These are phyloP conservation scores for Phytophthora citricola DNA, from an alignment of 352 stramenopile species.

Conservation along the genomic window DNA sequence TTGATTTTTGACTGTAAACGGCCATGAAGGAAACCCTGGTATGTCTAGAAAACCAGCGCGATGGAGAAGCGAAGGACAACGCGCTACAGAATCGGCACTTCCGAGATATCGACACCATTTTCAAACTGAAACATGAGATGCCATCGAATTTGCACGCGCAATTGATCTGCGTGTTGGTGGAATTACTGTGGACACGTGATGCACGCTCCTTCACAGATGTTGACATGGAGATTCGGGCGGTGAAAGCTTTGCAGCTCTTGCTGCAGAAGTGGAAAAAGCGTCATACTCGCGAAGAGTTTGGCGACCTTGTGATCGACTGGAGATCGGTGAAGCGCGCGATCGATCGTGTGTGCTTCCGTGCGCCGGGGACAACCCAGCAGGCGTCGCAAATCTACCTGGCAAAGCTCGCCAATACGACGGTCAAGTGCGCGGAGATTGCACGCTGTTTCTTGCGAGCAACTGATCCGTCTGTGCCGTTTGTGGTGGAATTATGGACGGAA, in stretches of 20 bases:
- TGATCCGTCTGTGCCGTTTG: conserved; percentile 36
- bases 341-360: conserved; percentile 61
- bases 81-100: conserved; percentile 70
- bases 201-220: conserved; percentile 54
- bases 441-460: conserved; percentile 50
- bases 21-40: conserved; percentile 44
- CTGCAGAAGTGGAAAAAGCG: conserved; percentile 65
- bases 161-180: conserved; percentile 56
- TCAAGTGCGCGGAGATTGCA: conserved; percentile 61
- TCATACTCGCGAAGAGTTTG: conserved; percentile 15
- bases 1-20: not conserved
- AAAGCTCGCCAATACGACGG: conserved; percentile 43
- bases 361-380: conserved; percentile 39
- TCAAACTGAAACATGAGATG: conserved; percentile 72
- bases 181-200: conserved; percentile 54
- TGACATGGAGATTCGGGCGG: conserved; percentile 56
- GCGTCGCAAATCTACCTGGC: conserved; percentile 49
- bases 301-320: conserved; percentile 55
- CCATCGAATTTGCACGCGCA: conserved; percentile 44
- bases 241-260: conserved; percentile 51
- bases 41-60: conserved; percentile 38
- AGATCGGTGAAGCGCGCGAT: conserved; percentile 46
- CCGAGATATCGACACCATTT: conserved; percentile 60
- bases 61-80: conserved; percentile 1
- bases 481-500: conserved; percentile 57